Evolutionary conservation across 2,329 filamentous ascomycete genomes (phyloP), one percentile per base, ranked within the genome.

Genomic region (Penicillium sp.): DNA sequence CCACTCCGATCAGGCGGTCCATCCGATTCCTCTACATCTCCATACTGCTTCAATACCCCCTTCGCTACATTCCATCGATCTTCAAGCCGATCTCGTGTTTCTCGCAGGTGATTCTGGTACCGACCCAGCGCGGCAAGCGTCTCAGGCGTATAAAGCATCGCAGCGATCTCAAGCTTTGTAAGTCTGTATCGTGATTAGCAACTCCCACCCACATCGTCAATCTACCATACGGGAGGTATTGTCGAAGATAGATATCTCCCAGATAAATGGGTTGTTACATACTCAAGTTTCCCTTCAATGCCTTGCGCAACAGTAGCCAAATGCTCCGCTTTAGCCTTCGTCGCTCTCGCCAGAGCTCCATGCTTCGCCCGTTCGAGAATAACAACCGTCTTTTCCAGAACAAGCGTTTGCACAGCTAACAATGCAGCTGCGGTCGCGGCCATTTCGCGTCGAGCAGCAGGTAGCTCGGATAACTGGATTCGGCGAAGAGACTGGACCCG

Each of bases 331-430:
- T 68, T 69, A 3, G 71, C 71, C 52, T 65, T 73, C 18, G 63
- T 68, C 46, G 64, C 71, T 46, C 70, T 62, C 37, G 67, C 64
- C 34, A 72, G 43, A 15, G 63, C 66, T 17, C 73, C 73, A 53
- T 74, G 69, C 49, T 75, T 74, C 20, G 61, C 68, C 42, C 72
- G 62, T 51, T 75, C 72, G 30, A 77, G 56, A n/a, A 74, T 59
- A n/a, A 70, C 62, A 33, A 75, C 61, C 33, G 64, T 69, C 15
- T 67, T 64, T 60, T 75, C 71, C 27, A 75, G 56, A 10, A 73
- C 56, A 33, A 58, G 61, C 6, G 69, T 63, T 15, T 68, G 68
- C 17, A 57, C 55, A 4, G 64, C 64, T 29, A 75, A 54, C 9
- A 75, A 65, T 33, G 58, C 61, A 9, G 70, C 67, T 12, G 70